These are phyloP conservation scores for Schwanniomyces vanrijiae DNA, from an alignment of 805 yeast genomes.

Conservation along the genomic window DNA sequence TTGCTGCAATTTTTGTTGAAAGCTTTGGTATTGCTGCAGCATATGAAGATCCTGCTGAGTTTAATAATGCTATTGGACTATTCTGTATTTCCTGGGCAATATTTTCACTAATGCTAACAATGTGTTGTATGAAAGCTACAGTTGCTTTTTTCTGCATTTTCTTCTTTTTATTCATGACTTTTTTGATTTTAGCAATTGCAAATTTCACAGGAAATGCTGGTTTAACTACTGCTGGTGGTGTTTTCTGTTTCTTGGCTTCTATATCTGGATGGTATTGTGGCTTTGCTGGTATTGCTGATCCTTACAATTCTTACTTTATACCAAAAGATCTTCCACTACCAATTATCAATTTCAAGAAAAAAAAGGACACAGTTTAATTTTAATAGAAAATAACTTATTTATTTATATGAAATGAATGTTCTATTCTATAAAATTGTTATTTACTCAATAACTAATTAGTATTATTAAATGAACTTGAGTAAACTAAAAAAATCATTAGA, in stretches of 20 bases:
- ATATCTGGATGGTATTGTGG: constrained; percentile 60
- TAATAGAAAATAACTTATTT: background rate
- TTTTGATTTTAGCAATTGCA: constrained; percentile 53
- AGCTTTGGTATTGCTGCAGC: constrained; percentile 55
- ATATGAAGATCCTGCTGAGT: constrained; percentile 43
- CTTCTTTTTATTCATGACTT: constrained; percentile 52
- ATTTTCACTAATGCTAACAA: constrained; percentile 57
- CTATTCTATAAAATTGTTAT: background rate
- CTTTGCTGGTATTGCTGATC: constrained; percentile 57
- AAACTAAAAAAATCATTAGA: constrained; percentile 3
- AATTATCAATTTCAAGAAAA: background rate
- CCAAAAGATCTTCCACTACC: constrained; percentile 45
- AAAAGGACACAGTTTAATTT: background rate
- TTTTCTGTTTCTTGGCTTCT: constrained; percentile 53
- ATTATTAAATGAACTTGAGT: too few species aligned
- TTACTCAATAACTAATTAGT: too few species aligned
- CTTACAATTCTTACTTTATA: constrained; percentile 56
- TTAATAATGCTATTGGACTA: constrained; percentile 55
- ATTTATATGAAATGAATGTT: background rate
- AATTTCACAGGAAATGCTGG: constrained; percentile 37
- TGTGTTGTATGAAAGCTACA: constrained; percentile 55
- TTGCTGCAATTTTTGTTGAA: constrained; percentile 49
- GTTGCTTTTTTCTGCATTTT: constrained; percentile 52
- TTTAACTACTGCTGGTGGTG: constrained; percentile 52
- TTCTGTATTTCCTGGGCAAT: constrained; percentile 64